Evolutionary conservation across 495 filamentous ascomycete species (phyloP).

Genomic region (Penicillium chermesinum): DNA sequence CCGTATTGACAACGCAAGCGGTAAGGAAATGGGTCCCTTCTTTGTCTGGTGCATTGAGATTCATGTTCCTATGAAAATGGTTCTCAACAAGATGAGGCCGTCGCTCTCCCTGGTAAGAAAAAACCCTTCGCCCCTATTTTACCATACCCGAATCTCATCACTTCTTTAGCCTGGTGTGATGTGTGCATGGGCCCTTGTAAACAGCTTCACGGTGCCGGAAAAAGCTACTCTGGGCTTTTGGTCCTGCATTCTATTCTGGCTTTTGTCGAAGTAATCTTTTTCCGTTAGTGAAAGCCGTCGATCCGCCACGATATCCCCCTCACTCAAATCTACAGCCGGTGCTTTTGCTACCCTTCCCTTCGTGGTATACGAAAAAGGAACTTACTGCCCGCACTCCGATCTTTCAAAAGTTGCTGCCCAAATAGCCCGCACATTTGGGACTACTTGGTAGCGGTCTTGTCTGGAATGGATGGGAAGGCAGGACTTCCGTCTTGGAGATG

Average conservation of each 20-base stretch:
- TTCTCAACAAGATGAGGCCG: slow-evolving; percentile 23
- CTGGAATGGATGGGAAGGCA: slow-evolving; percentile 24
- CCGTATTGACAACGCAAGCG: not conserved
- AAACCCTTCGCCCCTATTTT: too few relatives aligned
- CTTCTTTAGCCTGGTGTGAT: slow-evolving; percentile 29
- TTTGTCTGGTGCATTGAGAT: slow-evolving; percentile 40
- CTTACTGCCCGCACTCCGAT: slow-evolving; percentile 43
- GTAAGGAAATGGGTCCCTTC: slow-evolving; percentile 7
- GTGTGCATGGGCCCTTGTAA: slow-evolving; percentile 42
- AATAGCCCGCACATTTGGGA: slow-evolving; percentile 51
- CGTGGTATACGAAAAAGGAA: slow-evolving; percentile 48
- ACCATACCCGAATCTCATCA: not conserved
- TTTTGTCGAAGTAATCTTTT: slow-evolving; percentile 38
- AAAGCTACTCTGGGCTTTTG: slow-evolving; percentile 41
- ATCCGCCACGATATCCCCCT: not conserved
- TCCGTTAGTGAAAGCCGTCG: too few relatives aligned
- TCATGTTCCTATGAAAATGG: slow-evolving; percentile 26
- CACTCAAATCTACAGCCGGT: slow-evolving; percentile 5
- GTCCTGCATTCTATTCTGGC: slow-evolving; percentile 40
- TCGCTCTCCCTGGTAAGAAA: slow-evolving; percentile 49
- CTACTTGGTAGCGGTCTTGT: slow-evolving; percentile 45
- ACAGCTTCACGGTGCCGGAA: slow-evolving; percentile 36
- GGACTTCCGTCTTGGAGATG: slow-evolving; percentile 37
- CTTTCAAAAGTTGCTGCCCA: slow-evolving; percentile 54
- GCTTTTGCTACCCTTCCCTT: slow-evolving; percentile 40